Conservation (phyloP, 805 yeast genomes). For the Wickerhamiella hasegawae region DNA sequence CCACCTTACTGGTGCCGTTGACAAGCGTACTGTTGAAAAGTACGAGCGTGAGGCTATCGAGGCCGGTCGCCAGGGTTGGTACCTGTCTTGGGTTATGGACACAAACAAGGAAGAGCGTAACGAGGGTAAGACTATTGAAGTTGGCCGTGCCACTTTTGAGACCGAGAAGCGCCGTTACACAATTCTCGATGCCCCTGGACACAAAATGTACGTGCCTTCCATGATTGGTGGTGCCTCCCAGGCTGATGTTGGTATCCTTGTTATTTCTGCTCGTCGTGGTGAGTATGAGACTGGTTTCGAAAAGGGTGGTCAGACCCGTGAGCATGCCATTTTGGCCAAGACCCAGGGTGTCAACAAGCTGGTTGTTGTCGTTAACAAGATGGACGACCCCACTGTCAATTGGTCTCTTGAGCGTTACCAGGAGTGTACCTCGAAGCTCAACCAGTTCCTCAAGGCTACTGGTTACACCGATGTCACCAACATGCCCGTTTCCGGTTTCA, state of each 20-base stretch:
- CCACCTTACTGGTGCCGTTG: constrained; percentile 90
- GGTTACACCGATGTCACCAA: constrained; percentile 82
- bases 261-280: constrained; percentile 96
- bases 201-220: constrained; percentile 95
- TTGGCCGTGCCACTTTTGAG: constrained; percentile 94
- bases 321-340: constrained; percentile 92
- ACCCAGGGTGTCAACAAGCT: constrained; percentile 95
- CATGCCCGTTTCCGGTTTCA: constrained; percentile 97
- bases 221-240: constrained; percentile 99
- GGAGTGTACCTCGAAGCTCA: constrained; percentile 80
- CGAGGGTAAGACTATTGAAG: constrained; percentile 98
- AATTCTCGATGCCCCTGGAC: constrained; percentile 98
- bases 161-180: constrained; percentile 97
- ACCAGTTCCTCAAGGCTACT: constrained; percentile 53
- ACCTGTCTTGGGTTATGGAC: constrained; percentile 98
- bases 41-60: constrained; percentile 98
- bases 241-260: constrained; percentile 96
- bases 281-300: constrained; percentile 99
- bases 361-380: constrained; percentile 88
- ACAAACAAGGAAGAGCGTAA: constrained; percentile 97
- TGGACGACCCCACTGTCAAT: constrained; percentile 94
- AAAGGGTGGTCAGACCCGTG: constrained; percentile 98
- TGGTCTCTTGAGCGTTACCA: constrained; percentile 96
- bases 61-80: constrained; percentile 99
- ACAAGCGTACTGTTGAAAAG: constrained; percentile 95